Evolutionary conservation across 129 eudicot genomes (phyloP), one percentile per base, ranked within the genome.

Genomic region (Lactuca sativa): DNA sequence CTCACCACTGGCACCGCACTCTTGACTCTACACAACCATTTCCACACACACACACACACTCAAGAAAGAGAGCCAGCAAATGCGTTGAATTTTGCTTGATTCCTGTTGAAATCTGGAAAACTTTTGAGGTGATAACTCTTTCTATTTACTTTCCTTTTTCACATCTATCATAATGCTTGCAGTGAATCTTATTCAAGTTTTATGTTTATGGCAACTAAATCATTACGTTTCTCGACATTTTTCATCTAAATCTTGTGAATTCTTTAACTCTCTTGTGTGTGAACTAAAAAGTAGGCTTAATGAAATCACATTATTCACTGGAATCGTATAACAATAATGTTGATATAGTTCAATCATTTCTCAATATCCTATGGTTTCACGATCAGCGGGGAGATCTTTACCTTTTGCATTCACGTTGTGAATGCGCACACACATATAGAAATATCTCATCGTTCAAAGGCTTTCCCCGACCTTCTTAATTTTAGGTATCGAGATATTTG

Each of bases 11-110:
- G 18, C 57, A 58, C 52, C 77, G 52, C 70, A 62, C 67, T 37
- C 66, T n/a, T 25, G 30, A 25, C 30, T 25, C 30, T 25, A 25
- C 30, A 55, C 72, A 34, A 16, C 72, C 12, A 47, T 47, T 74
- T 32, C 67, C 31, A 54, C 60, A 74, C 71, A 43, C 52, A 30
- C 52, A 30, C 48, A 44, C 62, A 62, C 55, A 51, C 34, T 11
- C 71, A 64, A 53, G 14, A 15, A 54, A 40, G 18, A 53, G 49
- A 25, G 56, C 30, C 43, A 41, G 56, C 30, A 56, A 41, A 2
- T 12, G 59, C 44, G 25, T 65, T 65, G 52, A 74, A 74, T 74
- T 64, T 64, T 74, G 78, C 65, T 64, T 68, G 18, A 33, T 37
- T 69, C 63, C 30, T 40, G 38, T 49, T 72, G 15, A 72, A 60